A percentile compares a stretch with the other conserved stretches of the same genome.
Conservation (phyloP, 805 yeast species). For the Pichia heedii region DNA sequence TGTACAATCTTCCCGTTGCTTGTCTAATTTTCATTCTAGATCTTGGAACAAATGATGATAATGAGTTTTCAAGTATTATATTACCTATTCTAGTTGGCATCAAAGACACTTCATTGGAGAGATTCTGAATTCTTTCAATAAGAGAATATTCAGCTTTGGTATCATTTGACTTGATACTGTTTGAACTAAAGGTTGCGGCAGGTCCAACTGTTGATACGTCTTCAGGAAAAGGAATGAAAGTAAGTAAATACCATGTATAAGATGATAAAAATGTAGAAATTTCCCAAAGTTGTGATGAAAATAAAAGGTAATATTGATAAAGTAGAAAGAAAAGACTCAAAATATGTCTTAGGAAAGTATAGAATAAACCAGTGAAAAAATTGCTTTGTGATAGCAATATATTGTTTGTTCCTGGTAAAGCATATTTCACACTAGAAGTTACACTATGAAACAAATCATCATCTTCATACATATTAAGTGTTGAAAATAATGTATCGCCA, state of each 20-base stretch:
- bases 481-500: conserved; percentile 17
- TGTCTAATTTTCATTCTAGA: conserved; percentile 9
- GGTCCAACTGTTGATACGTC: conserved; percentile 3
- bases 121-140: background rate
- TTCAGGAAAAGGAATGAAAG: conserved; percentile 6
- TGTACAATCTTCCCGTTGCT: conserved; percentile 10
- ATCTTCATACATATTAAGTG: conserved; percentile 17
- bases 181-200: conserved; percentile 1
- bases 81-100: conserved; percentile 15
- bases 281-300: background rate
- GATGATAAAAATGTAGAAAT: background rate
- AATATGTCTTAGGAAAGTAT: conserved; percentile 11
- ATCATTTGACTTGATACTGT: background rate
- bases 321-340: conserved; percentile 9
- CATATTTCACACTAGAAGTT: conserved; percentile 1
- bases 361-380: conserved; percentile 10
- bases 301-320: conserved; percentile 3
- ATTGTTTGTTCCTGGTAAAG: conserved; percentile 18
- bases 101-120: background rate
- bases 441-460: conserved; percentile 3
- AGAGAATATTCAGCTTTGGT: background rate
- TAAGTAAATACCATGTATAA: conserved; percentile 16
- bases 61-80: conserved; percentile 12
- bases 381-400: conserved; percentile 9
- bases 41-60: conserved; percentile 18